Percentiles rank a stretch among this genome's conserved stretches.
Conservation (phyloP, 306 rosid species). For the Gynostemma pentaphyllum region DNA sequence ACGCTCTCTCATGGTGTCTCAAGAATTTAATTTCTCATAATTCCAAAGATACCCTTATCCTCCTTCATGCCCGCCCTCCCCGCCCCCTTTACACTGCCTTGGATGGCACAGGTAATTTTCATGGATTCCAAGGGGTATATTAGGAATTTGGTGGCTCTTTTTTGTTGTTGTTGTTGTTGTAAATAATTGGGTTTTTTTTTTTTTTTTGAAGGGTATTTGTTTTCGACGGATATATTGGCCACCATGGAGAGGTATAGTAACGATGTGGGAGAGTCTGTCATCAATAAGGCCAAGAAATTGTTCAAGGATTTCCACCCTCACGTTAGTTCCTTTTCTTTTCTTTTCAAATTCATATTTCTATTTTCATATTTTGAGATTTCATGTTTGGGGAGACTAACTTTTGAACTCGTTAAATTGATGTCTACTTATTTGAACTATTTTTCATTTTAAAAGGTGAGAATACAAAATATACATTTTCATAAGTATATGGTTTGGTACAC, state of each 20-base stretch:
- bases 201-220: slow-evolving; percentile 40
- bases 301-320: slow-evolving; percentile 38
- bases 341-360: not conserved
- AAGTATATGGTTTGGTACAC: too few species aligned
- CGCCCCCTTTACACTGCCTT: slow-evolving; percentile 31
- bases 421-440: too few species aligned
- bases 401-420: too few species aligned
- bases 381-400: too few species aligned
- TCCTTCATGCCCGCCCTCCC: slow-evolving; percentile 59
- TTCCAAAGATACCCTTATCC: slow-evolving; percentile 51
- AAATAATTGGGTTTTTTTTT: not conserved
- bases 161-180: not conserved
- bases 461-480: too few species aligned
- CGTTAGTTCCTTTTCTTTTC: slow-evolving; percentile 17
- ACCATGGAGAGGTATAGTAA: slow-evolving; percentile 39
- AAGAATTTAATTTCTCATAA: slow-evolving; percentile 37
- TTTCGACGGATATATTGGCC: slow-evolving; percentile 45
- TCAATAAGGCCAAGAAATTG: slow-evolving; percentile 50
- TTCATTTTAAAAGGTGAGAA: too few species aligned
- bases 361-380: too few species aligned
- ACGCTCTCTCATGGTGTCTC: slow-evolving; percentile 77
- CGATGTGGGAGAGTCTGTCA: slow-evolving; percentile 40
- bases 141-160: not conserved
- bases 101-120: slow-evolving; percentile 49
- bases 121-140: not conserved